phyloP scores from a whole-genome alignment of 2,329 filamentous ascomycete genomes.

The Pestalotiopsis sp. region DNA sequence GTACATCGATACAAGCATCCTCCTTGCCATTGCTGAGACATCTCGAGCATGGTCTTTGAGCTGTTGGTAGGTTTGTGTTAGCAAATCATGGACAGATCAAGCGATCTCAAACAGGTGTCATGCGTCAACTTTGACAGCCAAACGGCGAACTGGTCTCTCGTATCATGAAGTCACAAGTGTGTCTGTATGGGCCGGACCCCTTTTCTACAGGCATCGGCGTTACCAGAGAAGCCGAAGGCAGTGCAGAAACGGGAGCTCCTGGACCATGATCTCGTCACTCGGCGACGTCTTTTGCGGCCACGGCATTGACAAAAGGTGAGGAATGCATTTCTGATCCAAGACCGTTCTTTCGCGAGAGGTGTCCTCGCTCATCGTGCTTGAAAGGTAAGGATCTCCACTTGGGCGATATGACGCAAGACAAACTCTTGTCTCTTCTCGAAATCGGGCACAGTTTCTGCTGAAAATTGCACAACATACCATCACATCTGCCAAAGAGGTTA shows the following conservation, averaged over 20 bases:
- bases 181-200: background rate
- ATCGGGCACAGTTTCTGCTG: conserved; percentile 1
- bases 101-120: background rate
- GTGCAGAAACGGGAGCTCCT: background rate
- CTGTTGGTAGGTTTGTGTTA: conserved; percentile 42
- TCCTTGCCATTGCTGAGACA: conserved; percentile 80
- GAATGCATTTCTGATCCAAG: background rate
- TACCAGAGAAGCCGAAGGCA: background rate
- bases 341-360: background rate
- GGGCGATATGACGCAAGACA: conserved; percentile 5
- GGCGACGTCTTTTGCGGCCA: background rate
- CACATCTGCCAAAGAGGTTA: conserved; percentile 53
- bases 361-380: background rate
- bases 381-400: background rate
- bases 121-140: background rate
- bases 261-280: background rate
- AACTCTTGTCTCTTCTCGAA: conserved; percentile 8
- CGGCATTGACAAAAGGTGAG: background rate
- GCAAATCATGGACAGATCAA: background rate
- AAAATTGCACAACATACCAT: conserved; percentile 55
- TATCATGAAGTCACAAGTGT: background rate
- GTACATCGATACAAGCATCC: conserved; percentile 79
- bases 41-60: conserved; percentile 76
- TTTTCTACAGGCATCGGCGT: background rate
- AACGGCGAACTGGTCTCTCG: background rate